Evolutionary conservation across 2,329 filamentous ascomycete species (phyloP).

Genomic region (Scedosporium minutisporum): DNA sequence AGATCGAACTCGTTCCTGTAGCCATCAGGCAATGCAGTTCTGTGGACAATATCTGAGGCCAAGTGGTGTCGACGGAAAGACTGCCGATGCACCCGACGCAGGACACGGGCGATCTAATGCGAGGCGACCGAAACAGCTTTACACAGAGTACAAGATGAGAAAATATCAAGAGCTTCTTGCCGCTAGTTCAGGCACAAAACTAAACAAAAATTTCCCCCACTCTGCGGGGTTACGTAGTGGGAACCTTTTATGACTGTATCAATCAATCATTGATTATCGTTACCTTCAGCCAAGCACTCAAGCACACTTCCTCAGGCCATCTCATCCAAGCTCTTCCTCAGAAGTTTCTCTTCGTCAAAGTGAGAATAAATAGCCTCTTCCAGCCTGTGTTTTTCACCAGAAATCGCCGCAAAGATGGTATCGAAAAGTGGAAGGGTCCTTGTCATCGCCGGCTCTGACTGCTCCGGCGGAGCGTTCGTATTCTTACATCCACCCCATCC

Average conservation of each 20-base stretch:
- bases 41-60: too few species aligned
- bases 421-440: slow-evolving; percentile 44
- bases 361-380: not conserved
- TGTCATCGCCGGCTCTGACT: slow-evolving; percentile 81
- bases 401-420: not conserved
- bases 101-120: not conserved
- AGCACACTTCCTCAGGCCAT: not conserved
- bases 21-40: too few species aligned
- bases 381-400: not conserved
- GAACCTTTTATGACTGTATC: not conserved
- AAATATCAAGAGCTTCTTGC: not conserved
- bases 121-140: not conserved
- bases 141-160: not conserved
- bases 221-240: not conserved
- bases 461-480: slow-evolving; percentile 74
- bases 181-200: not conserved
- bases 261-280: not conserved
- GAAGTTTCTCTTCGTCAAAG: not conserved
- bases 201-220: not conserved
- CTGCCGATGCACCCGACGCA: not conserved
- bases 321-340: not conserved
- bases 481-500: slow-evolving; percentile 7
- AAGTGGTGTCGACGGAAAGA: not conserved
- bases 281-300: not conserved
- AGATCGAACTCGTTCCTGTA: too few species aligned